Conservation (phyloP, 805 yeast species). For the Clavispora phyllophila region DNA sequence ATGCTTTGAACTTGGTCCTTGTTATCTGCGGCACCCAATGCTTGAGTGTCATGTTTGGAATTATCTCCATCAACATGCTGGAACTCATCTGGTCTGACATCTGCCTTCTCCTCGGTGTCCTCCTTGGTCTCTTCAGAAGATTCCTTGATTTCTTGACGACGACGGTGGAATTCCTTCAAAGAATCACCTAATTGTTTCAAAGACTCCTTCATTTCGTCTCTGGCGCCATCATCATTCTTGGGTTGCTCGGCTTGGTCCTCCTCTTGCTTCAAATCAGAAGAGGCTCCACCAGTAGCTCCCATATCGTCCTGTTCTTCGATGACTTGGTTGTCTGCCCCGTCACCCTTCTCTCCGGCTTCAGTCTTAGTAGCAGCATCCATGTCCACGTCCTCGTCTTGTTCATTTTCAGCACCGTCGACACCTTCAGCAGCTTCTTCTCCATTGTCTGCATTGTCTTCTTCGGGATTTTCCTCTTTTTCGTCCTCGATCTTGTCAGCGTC, state of each 20-base stretch:
- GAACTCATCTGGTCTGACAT: slow-evolving; percentile 77
- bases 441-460: slow-evolving; percentile 20
- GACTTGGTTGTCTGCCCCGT: slow-evolving; percentile 54
- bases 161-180: slow-evolving; percentile 83
- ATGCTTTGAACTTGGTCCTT: slow-evolving; percentile 72
- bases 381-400: slow-evolving; percentile 42
- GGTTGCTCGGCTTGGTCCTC: slow-evolving; percentile 35
- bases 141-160: slow-evolving; percentile 82
- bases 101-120: slow-evolving; percentile 46
- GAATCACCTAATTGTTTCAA: slow-evolving; percentile 89
- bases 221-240: slow-evolving; percentile 43
- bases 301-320: slow-evolving; percentile 59
- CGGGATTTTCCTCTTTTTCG: slow-evolving; percentile 36
- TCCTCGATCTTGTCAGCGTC: slow-evolving; percentile 35
- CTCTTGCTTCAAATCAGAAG: slow-evolving; percentile 35
- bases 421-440: slow-evolving; percentile 43
- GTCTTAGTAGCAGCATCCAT: slow-evolving; percentile 57
- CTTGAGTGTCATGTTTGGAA: slow-evolving; percentile 79
- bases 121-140: slow-evolving; percentile 46
- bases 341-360: slow-evolving; percentile 55
- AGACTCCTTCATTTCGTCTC: slow-evolving; percentile 69
- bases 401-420: slow-evolving; percentile 46
- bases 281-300: slow-evolving; percentile 60
- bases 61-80: slow-evolving; percentile 79
- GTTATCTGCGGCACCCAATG: slow-evolving; percentile 76